Conservation (phyloP, 2,329 filamentous ascomycete species). For the Pseudocercospora vitis region DNA sequence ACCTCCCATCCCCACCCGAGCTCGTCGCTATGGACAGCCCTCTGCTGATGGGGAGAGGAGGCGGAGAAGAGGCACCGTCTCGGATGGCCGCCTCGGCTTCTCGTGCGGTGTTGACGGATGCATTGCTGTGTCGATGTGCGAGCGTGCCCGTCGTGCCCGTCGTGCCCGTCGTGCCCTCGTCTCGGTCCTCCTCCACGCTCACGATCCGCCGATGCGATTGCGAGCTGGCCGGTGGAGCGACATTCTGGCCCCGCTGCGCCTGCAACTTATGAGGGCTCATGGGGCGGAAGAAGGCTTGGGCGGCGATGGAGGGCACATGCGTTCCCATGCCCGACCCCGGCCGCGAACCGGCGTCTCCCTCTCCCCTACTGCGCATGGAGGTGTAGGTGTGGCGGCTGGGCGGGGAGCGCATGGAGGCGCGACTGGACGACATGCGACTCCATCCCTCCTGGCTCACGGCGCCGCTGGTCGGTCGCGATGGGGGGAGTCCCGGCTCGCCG, state of each 20-base stretch:
- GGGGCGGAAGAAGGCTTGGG: constrained; percentile 89
- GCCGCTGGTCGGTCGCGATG: constrained; percentile 43
- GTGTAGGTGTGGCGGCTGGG: constrained; percentile 20
- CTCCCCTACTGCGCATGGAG: constrained; percentile 13
- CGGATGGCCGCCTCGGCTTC: constrained; percentile 34
- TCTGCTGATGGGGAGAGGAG: constrained; percentile 66
- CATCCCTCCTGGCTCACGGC: constrained; percentile 12
- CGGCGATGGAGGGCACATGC: constrained; percentile 85
- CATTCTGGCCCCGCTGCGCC: constrained; percentile 70
- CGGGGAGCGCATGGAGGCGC: constrained; percentile 22
- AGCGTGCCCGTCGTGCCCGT: too few species aligned
- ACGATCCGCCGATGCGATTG: constrained; percentile 12
- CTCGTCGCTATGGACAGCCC: constrained; percentile 66
- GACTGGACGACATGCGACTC: constrained; percentile 13
- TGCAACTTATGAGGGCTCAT: constrained; percentile 96
- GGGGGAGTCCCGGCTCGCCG: constrained; percentile 51
- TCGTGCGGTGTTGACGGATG: constrained; percentile 52
- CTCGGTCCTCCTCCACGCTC: constrained; percentile 26
- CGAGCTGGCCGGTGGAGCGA: constrained; percentile 21
- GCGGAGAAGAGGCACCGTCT: constrained; percentile 42
- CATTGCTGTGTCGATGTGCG: constrained; percentile 59
- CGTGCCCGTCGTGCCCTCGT: constrained; percentile 31
- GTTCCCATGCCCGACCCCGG: constrained; percentile 69
- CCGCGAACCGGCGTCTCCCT: constrained; percentile 26
- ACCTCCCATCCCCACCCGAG: constrained; percentile 7